Base-by-base conservation (phyloP, 208 protist species). In the Leishmania tarentolae region DNA sequence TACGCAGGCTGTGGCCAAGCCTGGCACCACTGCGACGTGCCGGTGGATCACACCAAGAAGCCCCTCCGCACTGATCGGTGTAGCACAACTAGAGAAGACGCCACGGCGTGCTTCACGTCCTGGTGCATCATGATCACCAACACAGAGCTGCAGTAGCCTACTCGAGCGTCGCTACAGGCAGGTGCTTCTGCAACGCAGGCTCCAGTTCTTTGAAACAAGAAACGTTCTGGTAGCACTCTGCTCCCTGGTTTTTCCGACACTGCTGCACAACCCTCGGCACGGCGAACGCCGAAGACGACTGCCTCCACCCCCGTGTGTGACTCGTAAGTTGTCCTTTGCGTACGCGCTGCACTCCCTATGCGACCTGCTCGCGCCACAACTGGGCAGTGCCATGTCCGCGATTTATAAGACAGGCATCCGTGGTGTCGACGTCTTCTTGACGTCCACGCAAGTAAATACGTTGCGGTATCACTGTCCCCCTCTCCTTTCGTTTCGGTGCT, bases 121-220 rank as follows among this genome's bases (percentile, higher is more conserved):
- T 88, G 61, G 6, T 75, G 50, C 19, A 83, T 42, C 31, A 88
- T n/a, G 47, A 78, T 74, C 15, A 75, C 82, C 47, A 90, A 79
- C 47, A 83, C 75, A 13, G 85, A 75, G 4, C 82, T 82, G 52
- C 82, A 88, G 76, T 83, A 90, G 19, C 79, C 85, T 77, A 78
- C 87, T n/a, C 65, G 76, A 31, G 74, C 75, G 40, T 85, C 85
- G 42, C 84, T 17, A n/a, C 63, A 11, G 37, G 66, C 13, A 71
- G 66, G 24, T 71, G 6, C 59, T 24, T 56, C n/a, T 7, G 24
- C 73, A 70, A 56, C 57, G 81, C n/a, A 53, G 52, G 2, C 21
- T 56, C 37, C 9, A 44, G 21, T 17, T 71, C 37, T 4, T 42
- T 71, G 66, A 71, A 71, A 35, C 17, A 13, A 28, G 83, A 73